Percentiles rank a stretch among this genome's conserved stretches.
Conservation (phyloP, 2,329 filamentous ascomycete genomes). For the Setomelanomma holmii region DNA sequence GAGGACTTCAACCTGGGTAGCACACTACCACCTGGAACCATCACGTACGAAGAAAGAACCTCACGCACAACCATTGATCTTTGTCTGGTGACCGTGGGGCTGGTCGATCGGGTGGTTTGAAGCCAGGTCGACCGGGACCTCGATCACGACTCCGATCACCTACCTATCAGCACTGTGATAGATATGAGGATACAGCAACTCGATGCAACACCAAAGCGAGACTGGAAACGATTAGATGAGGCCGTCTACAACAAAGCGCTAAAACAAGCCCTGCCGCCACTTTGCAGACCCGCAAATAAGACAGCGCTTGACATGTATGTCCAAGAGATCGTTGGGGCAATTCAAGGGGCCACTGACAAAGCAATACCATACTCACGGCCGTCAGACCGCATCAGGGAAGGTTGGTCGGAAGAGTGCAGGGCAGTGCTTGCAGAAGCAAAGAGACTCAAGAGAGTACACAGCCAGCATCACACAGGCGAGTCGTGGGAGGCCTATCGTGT, state of each 20-base stretch:
- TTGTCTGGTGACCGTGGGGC: constrained; percentile 11
- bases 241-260: constrained; percentile 11
- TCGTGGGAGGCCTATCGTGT: constrained; percentile 15
- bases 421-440: constrained; percentile 17
- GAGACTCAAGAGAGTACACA: constrained; percentile 13
- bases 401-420: constrained; percentile 16
- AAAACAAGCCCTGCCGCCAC: constrained; percentile 11
- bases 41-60: constrained; percentile 14
- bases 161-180: constrained; percentile 24
- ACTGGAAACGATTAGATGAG: constrained; percentile 15
- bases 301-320: constrained; percentile 15
- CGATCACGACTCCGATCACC: constrained; percentile 29
- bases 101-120: constrained; percentile 18
- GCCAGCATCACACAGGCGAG: constrained; percentile 8
- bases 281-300: constrained; percentile 14
- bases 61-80: constrained; percentile 15
- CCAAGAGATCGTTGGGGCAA: constrained; percentile 9
- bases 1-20: constrained; percentile 12
- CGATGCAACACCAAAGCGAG: neutral
- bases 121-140: constrained; percentile 14
- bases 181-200: constrained; percentile 11
- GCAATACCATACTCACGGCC: constrained; percentile 6
- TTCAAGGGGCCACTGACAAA: constrained; percentile 10
- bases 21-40: constrained; percentile 9
- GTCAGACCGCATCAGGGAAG: constrained; percentile 1